Conservation (phyloP, 2,329 filamentous ascomycete species). For the Fusarium nisikadoi region DNA sequence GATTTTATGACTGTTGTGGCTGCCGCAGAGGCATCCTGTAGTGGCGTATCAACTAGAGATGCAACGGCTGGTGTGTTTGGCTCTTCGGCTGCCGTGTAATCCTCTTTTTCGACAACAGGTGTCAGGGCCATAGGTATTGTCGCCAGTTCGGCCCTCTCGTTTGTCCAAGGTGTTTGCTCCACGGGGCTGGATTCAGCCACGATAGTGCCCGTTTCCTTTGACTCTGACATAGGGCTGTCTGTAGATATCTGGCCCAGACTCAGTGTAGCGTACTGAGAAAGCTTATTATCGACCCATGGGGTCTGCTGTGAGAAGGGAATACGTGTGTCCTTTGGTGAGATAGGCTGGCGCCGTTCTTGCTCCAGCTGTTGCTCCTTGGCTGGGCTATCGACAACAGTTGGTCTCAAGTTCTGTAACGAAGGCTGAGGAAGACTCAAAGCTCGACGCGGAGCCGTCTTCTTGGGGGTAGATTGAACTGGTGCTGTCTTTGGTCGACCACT, state of each 20-base stretch:
- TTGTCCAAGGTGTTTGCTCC: conserved; percentile 40
- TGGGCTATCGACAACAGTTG: not conserved
- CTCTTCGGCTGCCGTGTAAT: not conserved
- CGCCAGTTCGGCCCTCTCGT: not conserved
- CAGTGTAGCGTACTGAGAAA: conserved; percentile 36
- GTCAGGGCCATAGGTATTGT: not conserved
- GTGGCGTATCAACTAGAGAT: not conserved
- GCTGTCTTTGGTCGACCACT: not conserved
- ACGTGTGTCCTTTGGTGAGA: not conserved
- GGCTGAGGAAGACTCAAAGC: not conserved
- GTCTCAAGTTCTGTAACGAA: not conserved
- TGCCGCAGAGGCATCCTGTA: conserved; percentile 4
- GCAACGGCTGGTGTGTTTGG: not conserved
- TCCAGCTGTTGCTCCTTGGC: not conserved
- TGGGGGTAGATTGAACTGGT: not conserved
- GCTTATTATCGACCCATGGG: conserved; percentile 35
- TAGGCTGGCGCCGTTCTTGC: not conserved
- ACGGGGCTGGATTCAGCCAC: not conserved
- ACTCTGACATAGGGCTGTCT: not conserved
- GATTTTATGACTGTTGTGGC: conserved; percentile 35
- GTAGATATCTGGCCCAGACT: not conserved
- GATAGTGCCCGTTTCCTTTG: not conserved
- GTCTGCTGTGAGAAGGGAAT: conserved; percentile 42
- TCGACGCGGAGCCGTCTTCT: not conserved
- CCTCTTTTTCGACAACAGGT: not conserved